A percentile compares a stretch with the other conserved stretches of the same genome.
These are phyloP conservation scores for Sicyos edulis DNA, from an alignment of 306 rosid species.

Conservation along the genomic window DNA sequence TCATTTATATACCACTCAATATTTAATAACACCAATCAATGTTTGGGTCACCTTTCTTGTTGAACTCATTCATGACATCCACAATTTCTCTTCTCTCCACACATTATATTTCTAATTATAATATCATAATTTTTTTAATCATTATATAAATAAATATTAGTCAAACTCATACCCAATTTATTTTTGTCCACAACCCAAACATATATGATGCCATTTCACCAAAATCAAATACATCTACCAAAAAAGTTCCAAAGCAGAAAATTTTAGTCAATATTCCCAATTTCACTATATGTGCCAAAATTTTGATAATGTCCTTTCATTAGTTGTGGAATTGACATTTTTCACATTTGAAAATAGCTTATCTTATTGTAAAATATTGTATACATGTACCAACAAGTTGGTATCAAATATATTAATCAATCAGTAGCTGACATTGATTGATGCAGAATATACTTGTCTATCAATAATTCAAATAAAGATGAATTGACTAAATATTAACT, in stretches of 20 bases:
- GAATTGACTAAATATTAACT: not conserved
- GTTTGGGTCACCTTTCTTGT: slow-evolving; percentile 13
- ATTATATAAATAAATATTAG: not conserved
- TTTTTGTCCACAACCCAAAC: slow-evolving; percentile 1
- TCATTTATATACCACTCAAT: not conserved
- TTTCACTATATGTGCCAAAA: slow-evolving; percentile 6
- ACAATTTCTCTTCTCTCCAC: not conserved
- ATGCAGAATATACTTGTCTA: not conserved
- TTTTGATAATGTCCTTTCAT: not conserved
- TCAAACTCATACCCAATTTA: slow-evolving; percentile 12
- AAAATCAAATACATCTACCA: slow-evolving; percentile 3
- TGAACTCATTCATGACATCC: slow-evolving; percentile 16
- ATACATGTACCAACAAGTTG: not conserved
- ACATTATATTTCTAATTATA: not conserved
- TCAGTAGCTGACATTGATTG: not conserved
- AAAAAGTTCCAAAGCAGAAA: not conserved
- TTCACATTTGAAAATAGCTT: not conserved
- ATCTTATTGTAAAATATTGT: too few species aligned
- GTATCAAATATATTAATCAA: not conserved
- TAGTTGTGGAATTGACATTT: not conserved
- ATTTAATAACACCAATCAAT: slow-evolving; percentile 4
- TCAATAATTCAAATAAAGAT: not conserved
- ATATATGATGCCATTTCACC: not conserved
- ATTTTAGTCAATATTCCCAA: too few species aligned
- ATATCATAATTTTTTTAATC: not conserved